Evolutionary conservation across 306 rosid genomes (phyloP).

Genomic region (Castanea sativa): DNA sequence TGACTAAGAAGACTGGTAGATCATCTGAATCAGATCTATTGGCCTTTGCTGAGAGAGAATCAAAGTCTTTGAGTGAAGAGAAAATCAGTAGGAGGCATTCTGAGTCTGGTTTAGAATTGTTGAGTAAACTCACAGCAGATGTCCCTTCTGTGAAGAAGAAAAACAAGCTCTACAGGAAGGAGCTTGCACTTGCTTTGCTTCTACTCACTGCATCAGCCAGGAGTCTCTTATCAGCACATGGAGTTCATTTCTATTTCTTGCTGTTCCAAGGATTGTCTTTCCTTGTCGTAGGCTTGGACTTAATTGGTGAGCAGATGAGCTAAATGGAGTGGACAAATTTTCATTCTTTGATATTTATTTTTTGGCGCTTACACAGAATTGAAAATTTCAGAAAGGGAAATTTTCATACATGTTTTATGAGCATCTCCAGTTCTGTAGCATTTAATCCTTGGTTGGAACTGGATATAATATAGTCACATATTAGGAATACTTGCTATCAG

Average conservation of each 20-base stretch:
- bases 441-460: neutral
- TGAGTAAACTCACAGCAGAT: conserved; percentile 64
- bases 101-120: conserved; percentile 72
- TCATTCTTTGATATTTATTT: neutral
- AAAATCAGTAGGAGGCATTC: conserved; percentile 77
- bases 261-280: conserved; percentile 96
- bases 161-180: conserved; percentile 81
- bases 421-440: neutral
- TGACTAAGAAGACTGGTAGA: conserved; percentile 95
- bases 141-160: conserved; percentile 52
- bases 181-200: conserved; percentile 89
- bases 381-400: neutral
- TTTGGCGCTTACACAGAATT: neutral
- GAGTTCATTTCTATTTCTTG: conserved; percentile 93
- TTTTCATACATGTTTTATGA: neutral
- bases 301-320: conserved; percentile 91
- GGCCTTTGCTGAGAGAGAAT: conserved; percentile 76
- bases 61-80: conserved; percentile 66
- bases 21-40: conserved; percentile 88
- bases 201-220: conserved; percentile 91
- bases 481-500: neutral
- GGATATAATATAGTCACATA: neutral
- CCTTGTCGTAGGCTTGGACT: conserved; percentile 85
- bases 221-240: conserved; percentile 87
- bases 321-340: conserved; percentile 32